A percentile compares a stretch with the other conserved stretches of the same genome.
phyloP scores from a whole-genome alignment of 805 yeast species.

The Candida rishiriensis region DNA sequence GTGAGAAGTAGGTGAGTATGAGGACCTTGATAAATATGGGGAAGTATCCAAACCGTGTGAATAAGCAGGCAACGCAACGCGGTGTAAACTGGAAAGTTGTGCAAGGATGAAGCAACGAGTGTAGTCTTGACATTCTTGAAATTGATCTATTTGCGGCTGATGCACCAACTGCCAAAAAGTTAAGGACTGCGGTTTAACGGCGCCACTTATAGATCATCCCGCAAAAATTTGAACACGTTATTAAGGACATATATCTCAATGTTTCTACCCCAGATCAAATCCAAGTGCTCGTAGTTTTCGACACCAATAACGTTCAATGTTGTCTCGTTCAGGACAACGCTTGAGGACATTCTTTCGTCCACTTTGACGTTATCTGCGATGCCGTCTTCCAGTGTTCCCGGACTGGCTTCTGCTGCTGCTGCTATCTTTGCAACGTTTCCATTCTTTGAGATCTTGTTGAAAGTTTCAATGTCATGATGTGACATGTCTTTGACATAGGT shows the following conservation, averaged over 20 bases:
- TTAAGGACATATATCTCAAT: conserved; percentile 46
- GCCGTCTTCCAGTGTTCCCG: background rate
- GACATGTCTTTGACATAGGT: conserved; percentile 3
- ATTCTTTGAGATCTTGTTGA: background rate
- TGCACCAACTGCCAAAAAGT: too few relatives aligned
- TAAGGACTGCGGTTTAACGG: too few relatives aligned
- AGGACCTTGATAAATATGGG: too few relatives aligned
- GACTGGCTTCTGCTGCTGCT: too few relatives aligned
- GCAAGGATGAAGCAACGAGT: too few relatives aligned
- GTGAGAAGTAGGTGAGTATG: too few relatives aligned
- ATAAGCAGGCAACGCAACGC: too few relatives aligned
- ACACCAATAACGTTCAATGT: conserved; percentile 43
- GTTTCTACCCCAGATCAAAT: conserved; percentile 86
- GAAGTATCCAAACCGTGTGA: too few relatives aligned
- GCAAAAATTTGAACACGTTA: conserved; percentile 32
- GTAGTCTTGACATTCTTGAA: too few relatives aligned
- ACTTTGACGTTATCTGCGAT: conserved; percentile 14
- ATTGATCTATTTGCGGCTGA: too few relatives aligned
- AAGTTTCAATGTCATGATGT: conserved; percentile 1
- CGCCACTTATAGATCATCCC: background rate
- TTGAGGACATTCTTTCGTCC: conserved; percentile 5
- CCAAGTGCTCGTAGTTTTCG: conserved; percentile 78
- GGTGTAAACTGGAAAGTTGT: too few relatives aligned
- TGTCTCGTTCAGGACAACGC: conserved; percentile 1
- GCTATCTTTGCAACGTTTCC: background rate